Evolutionary conservation across 1,139 yeast genomes (phyloP), one percentile per base, ranked within the genome.

Genomic region (Geotrichum fermentans): DNA sequence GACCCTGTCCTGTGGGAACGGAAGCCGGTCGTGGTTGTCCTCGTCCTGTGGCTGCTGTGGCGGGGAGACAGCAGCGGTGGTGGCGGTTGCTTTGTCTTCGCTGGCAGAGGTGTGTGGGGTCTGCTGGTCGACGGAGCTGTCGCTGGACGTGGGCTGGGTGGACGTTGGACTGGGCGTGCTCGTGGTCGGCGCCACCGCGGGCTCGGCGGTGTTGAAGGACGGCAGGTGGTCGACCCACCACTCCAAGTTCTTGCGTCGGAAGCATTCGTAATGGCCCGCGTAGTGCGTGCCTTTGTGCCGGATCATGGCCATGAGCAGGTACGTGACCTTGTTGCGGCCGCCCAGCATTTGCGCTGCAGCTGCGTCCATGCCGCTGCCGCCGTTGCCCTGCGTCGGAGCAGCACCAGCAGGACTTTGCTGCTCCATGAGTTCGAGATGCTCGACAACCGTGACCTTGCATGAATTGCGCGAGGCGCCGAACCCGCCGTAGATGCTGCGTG

Each of bases 281-380:
- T 83, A 77, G 65, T 92, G 97, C 0, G 94, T 81, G 0, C 97
- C 98, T 47, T 82, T 79, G 62, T 92, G 98, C 54, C 88, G 75
- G 21, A 92, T 80, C 57, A 88, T 71, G 0, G 96, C 86, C 55
- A 75, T 77, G 34, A 92, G 71, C 53, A 72, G 71, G 63, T 87
- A 89, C 40, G 24, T 60, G 60, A 49, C 61, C 58, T 28, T 55
- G 47, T 10, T 55, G 56, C 35, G 18, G 26, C 18, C 30, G 5
- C 40, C 41, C 33, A 47, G 28, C 21, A 51, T 21, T 6, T 38
- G 28, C 4, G 43, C 49, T 13, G 43, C 36, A n/a, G 36, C 30
- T 28, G 63, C 62, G 51, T 68, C 61, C 44, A 67, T 71, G 52
- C 73, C 73, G 51, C 73, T 56, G 59, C 70, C 71, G 28, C 69